phyloP scores from a whole-genome alignment of 164 flowering plant species.

The Santalum album region DNA sequence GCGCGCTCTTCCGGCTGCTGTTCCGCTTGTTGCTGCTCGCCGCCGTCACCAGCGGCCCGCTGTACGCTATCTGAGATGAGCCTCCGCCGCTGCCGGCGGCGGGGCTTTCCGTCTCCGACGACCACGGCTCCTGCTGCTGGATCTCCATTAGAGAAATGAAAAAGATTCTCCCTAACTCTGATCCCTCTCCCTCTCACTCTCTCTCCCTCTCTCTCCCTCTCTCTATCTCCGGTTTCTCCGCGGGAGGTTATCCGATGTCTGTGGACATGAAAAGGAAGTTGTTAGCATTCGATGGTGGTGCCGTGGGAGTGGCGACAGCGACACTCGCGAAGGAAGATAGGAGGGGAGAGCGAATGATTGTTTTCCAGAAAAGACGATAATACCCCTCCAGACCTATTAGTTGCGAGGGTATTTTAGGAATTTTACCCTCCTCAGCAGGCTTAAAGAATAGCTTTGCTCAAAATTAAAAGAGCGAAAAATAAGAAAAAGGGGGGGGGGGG shows the following conservation, averaged over 20 bases:
- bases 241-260: neutral
- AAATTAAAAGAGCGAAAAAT: too few species aligned
- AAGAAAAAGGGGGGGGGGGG: too few species aligned
- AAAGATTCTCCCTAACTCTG: too few species aligned
- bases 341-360: neutral
- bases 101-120: slow-evolving; percentile 23
- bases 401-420: neutral
- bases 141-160: slow-evolving; percentile 12
- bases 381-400: neutral
- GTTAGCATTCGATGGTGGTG: too few species aligned
- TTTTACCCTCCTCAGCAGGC: too few species aligned
- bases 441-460: too few species aligned
- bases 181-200: neutral
- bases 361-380: neutral
- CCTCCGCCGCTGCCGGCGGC: slow-evolving; percentile 11
- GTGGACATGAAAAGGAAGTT: neutral
- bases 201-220: neutral
- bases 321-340: too few species aligned
- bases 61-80: slow-evolving; percentile 21
- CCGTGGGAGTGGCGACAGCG: too few species aligned
- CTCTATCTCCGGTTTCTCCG: neutral
- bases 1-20: slow-evolving; percentile 21
- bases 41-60: slow-evolving; percentile 1
- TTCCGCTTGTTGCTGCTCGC: slow-evolving; percentile 6
- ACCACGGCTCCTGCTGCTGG: slow-evolving; percentile 6